A percentile compares a stretch with the other conserved stretches of the same genome.
These are phyloP conservation scores for Chaetomium sp. DNA, from an alignment of 2,329 filamentous ascomycete species.

Conservation along the genomic window DNA sequence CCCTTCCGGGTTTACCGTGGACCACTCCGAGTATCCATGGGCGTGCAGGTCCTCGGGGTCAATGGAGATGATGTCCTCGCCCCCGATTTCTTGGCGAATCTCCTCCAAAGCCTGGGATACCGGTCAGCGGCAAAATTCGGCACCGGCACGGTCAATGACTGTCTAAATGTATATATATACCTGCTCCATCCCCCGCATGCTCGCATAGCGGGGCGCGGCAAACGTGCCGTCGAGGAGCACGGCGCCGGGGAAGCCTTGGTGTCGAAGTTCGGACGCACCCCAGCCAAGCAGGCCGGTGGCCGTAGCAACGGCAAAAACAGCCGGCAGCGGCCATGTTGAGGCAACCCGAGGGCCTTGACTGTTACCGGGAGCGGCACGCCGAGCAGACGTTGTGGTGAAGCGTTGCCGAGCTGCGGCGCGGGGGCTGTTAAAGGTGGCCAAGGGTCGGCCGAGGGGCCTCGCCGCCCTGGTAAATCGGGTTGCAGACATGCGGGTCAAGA, in stretches of 20 bases:
- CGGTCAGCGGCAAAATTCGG: background rate
- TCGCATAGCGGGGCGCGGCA: slow-evolving; percentile 44
- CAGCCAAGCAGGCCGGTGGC: slow-evolving; percentile 47
- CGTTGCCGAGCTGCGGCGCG: slow-evolving; percentile 27
- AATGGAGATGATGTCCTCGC: slow-evolving; percentile 61
- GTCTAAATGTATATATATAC: slow-evolving; percentile 34
- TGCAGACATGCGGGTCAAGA: slow-evolving; percentile 38
- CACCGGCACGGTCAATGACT: background rate
- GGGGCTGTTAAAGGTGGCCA: slow-evolving; percentile 26
- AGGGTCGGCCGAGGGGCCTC: slow-evolving; percentile 36
- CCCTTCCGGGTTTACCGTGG: slow-evolving; percentile 60
- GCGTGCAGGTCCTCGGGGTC: slow-evolving; percentile 63
- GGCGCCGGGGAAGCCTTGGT: slow-evolving; percentile 32
- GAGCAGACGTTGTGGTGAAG: slow-evolving; percentile 33
- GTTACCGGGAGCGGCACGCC: slow-evolving; percentile 25
- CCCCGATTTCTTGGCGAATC: slow-evolving; percentile 51
- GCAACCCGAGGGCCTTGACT: slow-evolving; percentile 23
- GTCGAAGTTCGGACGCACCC: slow-evolving; percentile 42
- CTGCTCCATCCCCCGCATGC: slow-evolving; percentile 47
- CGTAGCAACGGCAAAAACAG: slow-evolving; percentile 44
- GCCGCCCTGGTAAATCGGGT: slow-evolving; percentile 36
- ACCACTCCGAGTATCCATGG: slow-evolving; percentile 71
- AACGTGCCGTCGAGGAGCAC: slow-evolving; percentile 38
- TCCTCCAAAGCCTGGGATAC: slow-evolving; percentile 51
- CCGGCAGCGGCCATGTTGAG: slow-evolving; percentile 39